phyloP scores from a whole-genome alignment of 2,329 filamentous ascomycete species.

The Cercospora janseana region DNA sequence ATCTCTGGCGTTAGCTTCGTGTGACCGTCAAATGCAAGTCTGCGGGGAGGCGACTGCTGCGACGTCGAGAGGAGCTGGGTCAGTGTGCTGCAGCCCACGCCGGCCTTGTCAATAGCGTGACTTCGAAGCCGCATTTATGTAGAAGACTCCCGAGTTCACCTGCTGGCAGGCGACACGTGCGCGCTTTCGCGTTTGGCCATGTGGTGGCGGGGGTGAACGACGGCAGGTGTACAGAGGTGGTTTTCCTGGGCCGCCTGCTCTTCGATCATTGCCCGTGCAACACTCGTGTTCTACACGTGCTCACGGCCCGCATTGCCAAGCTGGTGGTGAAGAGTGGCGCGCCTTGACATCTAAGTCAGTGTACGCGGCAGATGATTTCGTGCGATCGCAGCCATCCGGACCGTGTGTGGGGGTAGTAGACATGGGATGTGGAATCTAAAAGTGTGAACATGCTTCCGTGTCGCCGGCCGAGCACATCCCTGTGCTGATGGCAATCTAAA shows the following conservation, averaged over 20 bases:
- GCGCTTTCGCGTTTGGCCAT: neutral
- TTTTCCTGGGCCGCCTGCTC: neutral
- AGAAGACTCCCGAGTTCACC: neutral
- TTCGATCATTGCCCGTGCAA: neutral
- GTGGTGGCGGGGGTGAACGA: neutral
- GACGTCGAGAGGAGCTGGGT: neutral
- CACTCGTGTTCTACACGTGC: neutral
- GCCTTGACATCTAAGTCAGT: no score
- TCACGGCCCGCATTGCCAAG: neutral
- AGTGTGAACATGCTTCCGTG: neutral
- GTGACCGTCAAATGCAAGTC: conserved; percentile 10
- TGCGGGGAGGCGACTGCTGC: neutral
- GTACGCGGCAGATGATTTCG: no score
- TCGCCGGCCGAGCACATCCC: neutral
- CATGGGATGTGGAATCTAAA: neutral
- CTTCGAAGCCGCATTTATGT: neutral
- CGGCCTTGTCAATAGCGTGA: conserved; percentile 25
- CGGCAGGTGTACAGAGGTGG: neutral
- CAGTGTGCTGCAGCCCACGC: conserved; percentile 54
- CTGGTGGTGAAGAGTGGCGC: no score
- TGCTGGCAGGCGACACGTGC: neutral
- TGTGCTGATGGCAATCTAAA: conserved; percentile 1
- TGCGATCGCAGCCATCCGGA: no score
- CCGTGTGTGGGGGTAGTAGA: neutral
- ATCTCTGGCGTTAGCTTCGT: conserved; percentile 13